Evolutionary conservation across 1,284 basidiomycete species (phyloP), one percentile per base, ranked within the genome.

Genomic region (Cystobasidium pallidum): DNA sequence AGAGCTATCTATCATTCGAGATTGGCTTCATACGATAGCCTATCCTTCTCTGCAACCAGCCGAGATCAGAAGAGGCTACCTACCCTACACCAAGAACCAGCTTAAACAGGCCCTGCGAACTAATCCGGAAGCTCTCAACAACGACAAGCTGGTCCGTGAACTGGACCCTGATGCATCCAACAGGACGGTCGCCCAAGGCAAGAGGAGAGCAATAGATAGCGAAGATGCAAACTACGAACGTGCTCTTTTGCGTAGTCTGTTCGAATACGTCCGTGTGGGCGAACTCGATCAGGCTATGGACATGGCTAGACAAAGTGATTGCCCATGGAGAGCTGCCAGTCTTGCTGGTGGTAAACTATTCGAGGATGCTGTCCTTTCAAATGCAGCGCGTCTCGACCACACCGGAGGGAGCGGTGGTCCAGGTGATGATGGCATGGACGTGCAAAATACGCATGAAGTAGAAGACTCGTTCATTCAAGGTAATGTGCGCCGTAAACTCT

Each of bases 281-380:
- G 84, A 89, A 75, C 81, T 96, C 21, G 89, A 90, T 32, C 87
- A 90, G 21, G 94, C 94, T 0, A 84, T 94, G 10, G 89, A 91
- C 47, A 82, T 94, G 15, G 95, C 92, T 79, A 83, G 88, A 75
- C 88, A 88, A 77, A 89, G 91, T 0, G 89, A 92, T 74, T 91
- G 95, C 76, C 89, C 91, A 2, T 98, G 94, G 94, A 85, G 92
- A 34, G 91, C 92, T 0, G 91, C 91, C 0, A 90, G 88, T 70
- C 86, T 95, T 36, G 86, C 89, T 3, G 93, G 92, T 1, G 88
- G 90, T 0, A 80, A 86, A 41, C 78, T 91, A n/a, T 91, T 91
- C 78, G 84, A 85, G 55, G 92, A 91, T 88, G 84, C 84, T 55
- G 84, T 85, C 0, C 83, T 92, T 1, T 64, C 68, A 10, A 34